Evolutionary conservation across 108 stramenopile genomes (phyloP).

Genomic region (Nannochloropsis salina): DNA sequence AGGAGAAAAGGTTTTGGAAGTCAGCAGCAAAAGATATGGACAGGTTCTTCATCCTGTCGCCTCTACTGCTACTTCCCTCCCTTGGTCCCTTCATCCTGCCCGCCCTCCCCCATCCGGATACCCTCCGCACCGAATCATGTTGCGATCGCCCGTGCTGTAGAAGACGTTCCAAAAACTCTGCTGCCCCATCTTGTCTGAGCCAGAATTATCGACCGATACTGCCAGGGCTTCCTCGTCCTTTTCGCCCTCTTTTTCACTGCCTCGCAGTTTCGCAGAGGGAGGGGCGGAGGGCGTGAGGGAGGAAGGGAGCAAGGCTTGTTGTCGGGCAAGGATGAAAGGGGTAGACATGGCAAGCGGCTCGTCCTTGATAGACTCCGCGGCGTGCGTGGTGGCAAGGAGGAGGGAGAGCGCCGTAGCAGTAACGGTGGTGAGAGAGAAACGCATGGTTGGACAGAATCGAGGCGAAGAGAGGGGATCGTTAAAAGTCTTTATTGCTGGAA

Average conservation of each 20-base stretch:
- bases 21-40: neutral
- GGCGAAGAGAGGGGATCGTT: too few species aligned
- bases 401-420: neutral
- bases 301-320: neutral
- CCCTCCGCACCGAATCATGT: neutral
- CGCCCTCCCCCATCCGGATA: neutral
- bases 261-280: neutral
- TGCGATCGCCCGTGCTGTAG: neutral
- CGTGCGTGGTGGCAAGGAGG: neutral
- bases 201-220: neutral
- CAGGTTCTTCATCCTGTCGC: neutral
- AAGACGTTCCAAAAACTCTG: neutral
- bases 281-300: neutral
- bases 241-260: neutral
- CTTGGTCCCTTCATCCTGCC: neutral
- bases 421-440: neutral
- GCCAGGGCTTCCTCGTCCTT: neutral
- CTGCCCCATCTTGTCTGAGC: neutral
- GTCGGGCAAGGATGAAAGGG: neutral
- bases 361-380: neutral
- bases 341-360: neutral
- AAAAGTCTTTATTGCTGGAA: too few species aligned
- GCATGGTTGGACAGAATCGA: too few species aligned
- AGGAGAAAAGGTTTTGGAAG: neutral
- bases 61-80: neutral